Evolutionary conservation across 2,329 filamentous ascomycete genomes (phyloP).

Genomic region (Tolypocladium amazonense): DNA sequence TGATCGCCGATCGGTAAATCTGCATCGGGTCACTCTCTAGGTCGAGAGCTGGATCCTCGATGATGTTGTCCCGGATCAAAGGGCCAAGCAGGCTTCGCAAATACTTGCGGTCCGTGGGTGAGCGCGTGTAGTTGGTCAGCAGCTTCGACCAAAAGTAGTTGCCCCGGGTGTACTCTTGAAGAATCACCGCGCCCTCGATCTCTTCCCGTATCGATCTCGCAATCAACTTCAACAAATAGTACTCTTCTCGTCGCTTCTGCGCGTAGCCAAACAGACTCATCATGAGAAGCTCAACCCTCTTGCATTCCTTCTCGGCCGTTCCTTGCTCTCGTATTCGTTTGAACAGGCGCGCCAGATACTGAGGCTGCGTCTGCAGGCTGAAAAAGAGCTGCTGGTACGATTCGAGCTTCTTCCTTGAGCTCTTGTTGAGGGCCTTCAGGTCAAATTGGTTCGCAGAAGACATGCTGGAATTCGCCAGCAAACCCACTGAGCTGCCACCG

Average conservation of each 20-base stretch:
- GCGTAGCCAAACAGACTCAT: constrained; percentile 97
- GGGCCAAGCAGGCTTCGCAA: constrained; percentile 77
- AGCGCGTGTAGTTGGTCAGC: constrained; percentile 77
- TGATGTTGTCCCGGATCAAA: constrained; percentile 80
- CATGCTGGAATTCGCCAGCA: constrained; percentile 82
- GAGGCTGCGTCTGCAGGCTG: constrained; percentile 88
- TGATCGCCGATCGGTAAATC: constrained; percentile 91
- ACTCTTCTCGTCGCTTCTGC: constrained; percentile 93
- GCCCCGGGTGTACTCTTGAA: constrained; percentile 80
- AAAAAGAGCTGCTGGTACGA: constrained; percentile 98
- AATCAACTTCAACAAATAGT: constrained; percentile 87
- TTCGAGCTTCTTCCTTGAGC: constrained; percentile 87
- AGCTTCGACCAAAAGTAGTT: constrained; percentile 92
- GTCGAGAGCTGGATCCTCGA: constrained; percentile 83
- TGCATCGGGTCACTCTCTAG: constrained; percentile 96
- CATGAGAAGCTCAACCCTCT: constrained; percentile 83
- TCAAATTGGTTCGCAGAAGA: constrained; percentile 88
- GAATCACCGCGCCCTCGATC: constrained; percentile 57
- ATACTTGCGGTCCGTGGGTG: constrained; percentile 85
- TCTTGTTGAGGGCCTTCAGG: constrained; percentile 94
- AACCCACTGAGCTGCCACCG: constrained; percentile 74
- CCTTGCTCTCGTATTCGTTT: constrained; percentile 72
- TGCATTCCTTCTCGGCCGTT: constrained; percentile 82
- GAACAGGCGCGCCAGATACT: constrained; percentile 87
- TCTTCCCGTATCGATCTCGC: constrained; percentile 76